phyloP scores from a whole-genome alignment of 768 basidiomycete species.

The Suillus weaverae region DNA sequence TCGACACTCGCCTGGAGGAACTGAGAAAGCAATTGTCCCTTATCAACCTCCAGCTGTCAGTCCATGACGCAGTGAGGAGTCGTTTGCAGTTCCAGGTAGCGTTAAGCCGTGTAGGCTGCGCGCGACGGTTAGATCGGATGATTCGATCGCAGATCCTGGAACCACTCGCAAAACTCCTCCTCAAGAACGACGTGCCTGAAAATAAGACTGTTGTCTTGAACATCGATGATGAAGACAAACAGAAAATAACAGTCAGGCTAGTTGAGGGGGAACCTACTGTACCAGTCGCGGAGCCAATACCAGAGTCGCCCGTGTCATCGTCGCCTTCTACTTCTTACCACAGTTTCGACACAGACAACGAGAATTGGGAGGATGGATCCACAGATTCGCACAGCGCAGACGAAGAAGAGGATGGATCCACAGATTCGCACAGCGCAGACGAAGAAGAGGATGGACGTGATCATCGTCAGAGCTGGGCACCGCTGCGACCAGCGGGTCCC shows the following conservation, averaged over 20 bases:
- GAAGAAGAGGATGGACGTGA: slow-evolving; percentile 6
- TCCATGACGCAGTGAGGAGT: not conserved
- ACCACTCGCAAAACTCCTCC: slow-evolving; percentile 8
- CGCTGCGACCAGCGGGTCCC: not conserved
- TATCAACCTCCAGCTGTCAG: slow-evolving; percentile 1
- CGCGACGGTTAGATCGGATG: slow-evolving; percentile 5
- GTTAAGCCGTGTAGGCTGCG: not conserved
- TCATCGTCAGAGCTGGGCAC: not conserved
- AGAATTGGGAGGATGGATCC: not conserved
- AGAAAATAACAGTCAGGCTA: slow-evolving; percentile 5
- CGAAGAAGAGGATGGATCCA: slow-evolving; percentile 6
- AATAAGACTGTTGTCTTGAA: not conserved
- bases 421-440: slow-evolving; percentile 5
- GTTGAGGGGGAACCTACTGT: not conserved
- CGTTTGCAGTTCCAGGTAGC: not conserved
- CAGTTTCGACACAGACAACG: slow-evolving; percentile 5
- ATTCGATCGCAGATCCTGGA: slow-evolving; percentile 8
- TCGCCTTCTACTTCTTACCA: slow-evolving; percentile 3
- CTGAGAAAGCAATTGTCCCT: slow-evolving; percentile 7
- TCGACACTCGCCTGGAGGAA: slow-evolving; percentile 7
- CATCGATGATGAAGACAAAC: not conserved
- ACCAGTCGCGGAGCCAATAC: not conserved
- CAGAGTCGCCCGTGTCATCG: not conserved
- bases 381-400: slow-evolving; percentile 7
- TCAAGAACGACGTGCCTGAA: slow-evolving; percentile 5